These are phyloP conservation scores for Penicillium ochrochloron DNA, from an alignment of 495 filamentous ascomycete species.

Conservation along the genomic window DNA sequence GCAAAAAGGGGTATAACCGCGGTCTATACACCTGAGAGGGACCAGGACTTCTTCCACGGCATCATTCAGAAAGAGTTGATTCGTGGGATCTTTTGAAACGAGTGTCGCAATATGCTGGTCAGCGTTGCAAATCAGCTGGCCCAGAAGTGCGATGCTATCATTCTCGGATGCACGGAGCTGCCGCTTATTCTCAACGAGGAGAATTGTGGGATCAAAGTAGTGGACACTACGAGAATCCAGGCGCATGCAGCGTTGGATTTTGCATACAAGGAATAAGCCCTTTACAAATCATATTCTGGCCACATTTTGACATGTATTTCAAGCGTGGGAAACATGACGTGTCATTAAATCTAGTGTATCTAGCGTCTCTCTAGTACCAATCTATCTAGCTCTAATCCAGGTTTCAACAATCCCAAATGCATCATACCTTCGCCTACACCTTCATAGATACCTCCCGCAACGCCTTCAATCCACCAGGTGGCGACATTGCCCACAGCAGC, in stretches of 20 bases:
- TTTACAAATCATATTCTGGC: neutral
- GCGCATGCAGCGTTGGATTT: conserved; percentile 15
- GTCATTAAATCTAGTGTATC: conserved; percentile 9
- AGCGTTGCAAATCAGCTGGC: conserved; percentile 14
- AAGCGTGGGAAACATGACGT: neutral
- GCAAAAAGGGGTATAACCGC: conserved; percentile 8
- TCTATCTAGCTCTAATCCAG: conserved; percentile 34
- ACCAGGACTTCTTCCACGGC: conserved; percentile 13
- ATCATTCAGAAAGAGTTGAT: conserved; percentile 8
- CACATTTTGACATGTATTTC: neutral
- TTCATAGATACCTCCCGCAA: conserved; percentile 67
- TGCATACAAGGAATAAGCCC: conserved; percentile 8
- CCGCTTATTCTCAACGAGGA: conserved; percentile 15
- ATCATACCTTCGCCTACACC: conserved; percentile 65
- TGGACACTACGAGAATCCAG: conserved; percentile 15
- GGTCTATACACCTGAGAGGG: conserved; percentile 12
- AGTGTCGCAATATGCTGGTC: neutral
- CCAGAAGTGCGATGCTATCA: conserved; percentile 12
- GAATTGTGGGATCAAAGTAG: conserved; percentile 15
- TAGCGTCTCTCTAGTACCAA: conserved; percentile 20
- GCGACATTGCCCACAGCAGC: conserved; percentile 53
- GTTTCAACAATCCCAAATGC: conserved; percentile 45
- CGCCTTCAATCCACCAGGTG: conserved; percentile 61
- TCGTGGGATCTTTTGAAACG: conserved; percentile 8
- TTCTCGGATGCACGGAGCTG: conserved; percentile 16